A percentile compares a stretch with the other conserved stretches of the same genome.
Evolutionary conservation across 2,329 filamentous ascomycete genomes (phyloP).

Genomic region (Clarireedia paspali): DNA sequence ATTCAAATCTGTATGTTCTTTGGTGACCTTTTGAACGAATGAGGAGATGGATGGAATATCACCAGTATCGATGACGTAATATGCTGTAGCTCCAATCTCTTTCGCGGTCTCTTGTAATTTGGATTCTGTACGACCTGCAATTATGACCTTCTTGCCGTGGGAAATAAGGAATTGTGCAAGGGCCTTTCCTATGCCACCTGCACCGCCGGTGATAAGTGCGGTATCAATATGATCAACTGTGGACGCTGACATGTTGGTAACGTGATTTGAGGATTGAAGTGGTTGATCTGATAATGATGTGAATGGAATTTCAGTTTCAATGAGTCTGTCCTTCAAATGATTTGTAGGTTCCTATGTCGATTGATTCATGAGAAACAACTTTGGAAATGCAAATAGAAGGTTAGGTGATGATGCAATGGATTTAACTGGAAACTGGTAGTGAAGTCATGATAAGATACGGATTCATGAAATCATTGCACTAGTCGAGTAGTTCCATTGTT

Average conservation of each 20-base stretch:
- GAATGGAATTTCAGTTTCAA: neutral
- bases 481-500: too few relatives aligned
- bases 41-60: constrained; percentile 34
- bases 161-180: constrained; percentile 34
- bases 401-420: too few relatives aligned
- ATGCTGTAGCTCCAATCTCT: constrained; percentile 39
- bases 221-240: neutral
- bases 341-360: too few relatives aligned
- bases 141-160: constrained; percentile 33
- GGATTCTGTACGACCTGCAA: constrained; percentile 46
- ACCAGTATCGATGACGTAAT: constrained; percentile 46
- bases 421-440: too few relatives aligned
- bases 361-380: too few relatives aligned
- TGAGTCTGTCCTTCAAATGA: too few relatives aligned
- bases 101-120: constrained; percentile 38
- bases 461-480: too few relatives aligned
- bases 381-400: too few relatives aligned
- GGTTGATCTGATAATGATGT: neutral
- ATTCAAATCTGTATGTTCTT: constrained; percentile 46
- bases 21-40: constrained; percentile 38
- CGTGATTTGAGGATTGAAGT: neutral
- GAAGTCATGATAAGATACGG: too few relatives aligned
- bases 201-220: constrained; percentile 43
- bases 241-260: neutral
- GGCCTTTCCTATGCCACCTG: constrained; percentile 43